Evolutionary conservation across 1,284 basidiomycete species (phyloP), one percentile per base, ranked within the genome.

Genomic region (Microbotryum saponariae): DNA sequence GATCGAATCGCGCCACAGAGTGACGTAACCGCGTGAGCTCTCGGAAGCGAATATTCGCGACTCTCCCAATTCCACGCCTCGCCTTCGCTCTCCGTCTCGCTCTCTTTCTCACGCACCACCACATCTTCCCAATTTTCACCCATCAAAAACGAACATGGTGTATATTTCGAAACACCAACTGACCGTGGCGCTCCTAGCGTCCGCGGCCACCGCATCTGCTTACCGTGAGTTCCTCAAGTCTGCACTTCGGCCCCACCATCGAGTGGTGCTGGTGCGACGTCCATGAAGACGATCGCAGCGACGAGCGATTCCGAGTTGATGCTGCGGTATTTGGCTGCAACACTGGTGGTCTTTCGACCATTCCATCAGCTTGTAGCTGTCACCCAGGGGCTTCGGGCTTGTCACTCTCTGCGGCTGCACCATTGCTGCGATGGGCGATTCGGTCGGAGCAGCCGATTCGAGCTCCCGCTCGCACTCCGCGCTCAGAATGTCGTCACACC

Each of bases 401-500:
- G 9, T 42, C 37, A 42, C 37, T 42, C 37, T 42, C 16, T 42
- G 12, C 12, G 12, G 14, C 37, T 42, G 37, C 37, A 42, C 16
- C 37, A 42, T 6, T 42, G 14, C 37, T 42, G 12, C 37, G 37
- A 42, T 42, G 37, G 12, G 14, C 12, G 16, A 18, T 51, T 31
- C 53, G 51, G 46, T 31, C 45, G n/a, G 37, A 9, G 12, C 54
- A 29, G 37, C 4, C 44, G 25, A 20, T 18, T 12, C 20, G 37
- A 20, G n/a, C 21, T 7, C 42, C 16, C 46, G 16, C 42, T 8
- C 45, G 44, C 29, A 25, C n/a, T 27, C 1, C 46, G 10, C 27
- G 8, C n/a, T 6, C 25, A 62, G 46, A 54, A 60, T 53, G 54
- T 45, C 59, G 51, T 47, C 50, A 3, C 37, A 53, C 44, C 52